phyloP scores from a whole-genome alignment of 2,329 filamentous ascomycete species.

The Penicillium expansum region DNA sequence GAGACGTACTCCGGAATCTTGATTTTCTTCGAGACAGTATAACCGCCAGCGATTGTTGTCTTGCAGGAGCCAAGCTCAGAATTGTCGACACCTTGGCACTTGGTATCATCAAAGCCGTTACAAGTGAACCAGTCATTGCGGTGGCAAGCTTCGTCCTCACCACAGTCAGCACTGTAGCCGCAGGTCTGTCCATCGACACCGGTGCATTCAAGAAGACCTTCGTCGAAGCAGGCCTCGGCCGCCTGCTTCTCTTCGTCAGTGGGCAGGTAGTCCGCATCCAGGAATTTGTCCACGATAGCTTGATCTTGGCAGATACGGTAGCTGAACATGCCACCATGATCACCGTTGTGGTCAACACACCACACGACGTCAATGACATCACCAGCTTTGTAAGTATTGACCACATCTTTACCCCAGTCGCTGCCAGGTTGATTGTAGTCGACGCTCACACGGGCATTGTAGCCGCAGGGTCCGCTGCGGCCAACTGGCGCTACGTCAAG shows the following conservation, averaged over 20 bases:
- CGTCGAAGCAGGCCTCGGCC: constrained; percentile 54
- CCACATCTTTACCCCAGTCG: constrained; percentile 46
- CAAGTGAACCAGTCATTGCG: constrained; percentile 58
- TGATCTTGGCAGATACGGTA: constrained; percentile 56
- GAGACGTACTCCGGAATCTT: constrained; percentile 50
- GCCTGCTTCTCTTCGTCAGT: constrained; percentile 54
- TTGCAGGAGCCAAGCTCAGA: constrained; percentile 47
- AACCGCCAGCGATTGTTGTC: constrained; percentile 54
- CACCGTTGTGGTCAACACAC: constrained; percentile 57
- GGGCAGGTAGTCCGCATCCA: constrained; percentile 49
- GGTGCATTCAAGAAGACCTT: constrained; percentile 49
- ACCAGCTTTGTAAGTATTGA: constrained; percentile 48
- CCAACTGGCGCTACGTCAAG: constrained; percentile 47
- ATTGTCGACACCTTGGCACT: constrained; percentile 48
- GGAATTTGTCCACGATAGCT: constrained; percentile 50
- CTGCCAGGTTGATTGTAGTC: constrained; percentile 52
- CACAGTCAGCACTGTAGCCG: constrained; percentile 51
- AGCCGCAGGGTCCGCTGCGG: constrained; percentile 53
- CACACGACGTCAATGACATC: constrained; percentile 52
- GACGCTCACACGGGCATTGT: constrained; percentile 53
- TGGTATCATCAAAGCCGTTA: constrained; percentile 21
- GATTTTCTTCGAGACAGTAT: constrained; percentile 54
- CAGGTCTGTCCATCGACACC: constrained; percentile 53
- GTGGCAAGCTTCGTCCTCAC: constrained; percentile 45
- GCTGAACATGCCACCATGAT: constrained; percentile 57